Evolutionary conservation across 129 eudicot genomes (phyloP), one percentile per base, ranked within the genome.

Genomic region (Tanacetum coccineum): DNA sequence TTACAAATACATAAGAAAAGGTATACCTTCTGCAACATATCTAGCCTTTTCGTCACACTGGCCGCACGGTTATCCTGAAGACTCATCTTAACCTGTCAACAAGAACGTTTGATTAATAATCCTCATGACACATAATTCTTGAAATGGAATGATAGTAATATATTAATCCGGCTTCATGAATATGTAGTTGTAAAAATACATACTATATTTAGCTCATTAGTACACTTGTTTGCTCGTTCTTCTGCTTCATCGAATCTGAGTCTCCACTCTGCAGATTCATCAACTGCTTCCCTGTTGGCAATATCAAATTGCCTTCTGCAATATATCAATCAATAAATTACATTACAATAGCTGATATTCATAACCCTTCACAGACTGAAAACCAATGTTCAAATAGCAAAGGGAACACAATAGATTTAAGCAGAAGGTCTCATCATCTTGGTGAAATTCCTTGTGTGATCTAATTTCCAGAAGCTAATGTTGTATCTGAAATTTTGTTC

Each of bases 211-310:
- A 88, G 76, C 80, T 92, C 89, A 63, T 57, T 79, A 25, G 68
- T 57, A 71, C 98, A 92, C 64, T 72, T 81, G 57, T 30, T 52
- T 55, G 81, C 80, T 66, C 80, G 84, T 47, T 80, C 91, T 17
- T 79, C 77, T 74, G 91, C 98, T 46, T 58, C 76, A 65, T 92
- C 96, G 46, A 69, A 88, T 66, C 83, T 92, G 26, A 67, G 78
- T 72, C 98, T 92, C 98, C 98, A 92, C 70, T 92, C 96, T 40
- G 98, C 98, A 63, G 98, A 92, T 77, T 92, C 98, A 78, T 92
- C 98, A 87, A 92, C 80, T 25, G 98, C 98, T 78, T 92, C 98
- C 81, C 78, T 85, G 74, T 73, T 86, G 25, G 96, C 98, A 68
- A 86, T 85, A 80, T 92, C 98, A 79, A 92, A 92, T 77, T 92